phyloP scores from a whole-genome alignment of 2,329 filamentous ascomycete species.

The Nothopassalora personata region DNA sequence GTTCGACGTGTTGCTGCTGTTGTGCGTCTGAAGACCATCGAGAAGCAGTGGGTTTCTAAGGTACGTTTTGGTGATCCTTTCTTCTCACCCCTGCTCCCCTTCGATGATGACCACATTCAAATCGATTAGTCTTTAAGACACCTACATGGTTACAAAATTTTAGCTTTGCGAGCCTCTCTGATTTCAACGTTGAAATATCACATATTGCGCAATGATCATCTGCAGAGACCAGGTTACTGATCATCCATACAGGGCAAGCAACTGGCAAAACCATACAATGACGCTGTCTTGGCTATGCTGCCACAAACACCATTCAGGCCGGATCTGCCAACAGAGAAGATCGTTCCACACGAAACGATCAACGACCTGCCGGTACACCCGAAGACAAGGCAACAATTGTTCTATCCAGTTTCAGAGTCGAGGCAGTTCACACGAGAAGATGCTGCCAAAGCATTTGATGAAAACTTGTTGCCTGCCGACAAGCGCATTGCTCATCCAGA shows the following conservation, averaged over 20 bases:
- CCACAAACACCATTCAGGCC: conserved; percentile 55
- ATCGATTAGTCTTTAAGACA: conserved; percentile 99
- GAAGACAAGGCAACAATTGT: conserved; percentile 51
- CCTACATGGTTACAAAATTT: conserved; percentile 74
- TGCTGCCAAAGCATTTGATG: conserved; percentile 57
- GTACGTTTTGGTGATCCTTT: conserved; percentile 52
- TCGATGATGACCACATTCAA: conserved; percentile 66
- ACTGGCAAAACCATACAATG: conserved; percentile 69
- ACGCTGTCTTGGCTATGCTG: conserved; percentile 73
- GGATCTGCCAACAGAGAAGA: conserved; percentile 26
- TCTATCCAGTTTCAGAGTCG: conserved; percentile 60
- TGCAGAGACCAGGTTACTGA: neutral
- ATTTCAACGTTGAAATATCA: conserved; percentile 31
- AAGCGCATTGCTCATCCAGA: conserved; percentile 60
- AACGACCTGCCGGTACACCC: conserved; percentile 60
- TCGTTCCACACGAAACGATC: conserved; percentile 54
- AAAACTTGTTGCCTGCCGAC: conserved; percentile 56
- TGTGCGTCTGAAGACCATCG: conserved; percentile 76
- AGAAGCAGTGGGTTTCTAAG: conserved; percentile 69
- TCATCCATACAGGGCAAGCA: conserved; percentile 59
- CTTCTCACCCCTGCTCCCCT: conserved; percentile 6
- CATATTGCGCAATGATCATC: neutral
- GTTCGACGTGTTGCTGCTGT: conserved; percentile 81
- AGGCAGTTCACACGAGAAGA: conserved; percentile 61
- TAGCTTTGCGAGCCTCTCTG: conserved; percentile 73